Evolutionary conservation across 208 protist genomes (phyloP).

Genomic region (Leishmania gerbilli): DNA sequence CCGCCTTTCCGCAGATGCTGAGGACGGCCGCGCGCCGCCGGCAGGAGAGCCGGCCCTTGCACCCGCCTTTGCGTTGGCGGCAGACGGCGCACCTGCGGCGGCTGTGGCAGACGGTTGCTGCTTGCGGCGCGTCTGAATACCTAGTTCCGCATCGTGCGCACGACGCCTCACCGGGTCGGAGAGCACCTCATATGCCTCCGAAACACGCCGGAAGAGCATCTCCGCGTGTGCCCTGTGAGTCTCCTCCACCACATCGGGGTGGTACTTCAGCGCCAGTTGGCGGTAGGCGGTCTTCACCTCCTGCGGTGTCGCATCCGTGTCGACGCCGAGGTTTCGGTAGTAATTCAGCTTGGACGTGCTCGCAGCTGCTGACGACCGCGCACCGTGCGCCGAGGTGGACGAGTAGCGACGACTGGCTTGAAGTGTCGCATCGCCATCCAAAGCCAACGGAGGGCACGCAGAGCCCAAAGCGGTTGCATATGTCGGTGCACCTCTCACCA

Average conservation of each 20-base stretch:
- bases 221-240: slow-evolving; percentile 56
- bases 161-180: slow-evolving; percentile 89
- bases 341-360: slow-evolving; percentile 35
- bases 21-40: slow-evolving; percentile 3
- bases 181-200: slow-evolving; percentile 97
- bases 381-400: slow-evolving; percentile 15
- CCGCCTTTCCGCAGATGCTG: neutral
- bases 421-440: slow-evolving; percentile 3
- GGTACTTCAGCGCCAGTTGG: slow-evolving; percentile 73
- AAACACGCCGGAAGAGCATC: slow-evolving; percentile 84
- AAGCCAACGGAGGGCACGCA: neutral
- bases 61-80: neutral
- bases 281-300: slow-evolving; percentile 91
- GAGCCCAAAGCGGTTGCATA: neutral
- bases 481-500: neutral
- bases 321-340: slow-evolving; percentile 72
- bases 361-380: slow-evolving; percentile 14
- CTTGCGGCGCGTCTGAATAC: slow-evolving; percentile 41
- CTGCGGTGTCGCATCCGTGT: slow-evolving; percentile 61
- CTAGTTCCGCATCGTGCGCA: slow-evolving; percentile 92
- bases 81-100: neutral
- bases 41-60: neutral
- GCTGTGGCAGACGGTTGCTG: slow-evolving; percentile 12
- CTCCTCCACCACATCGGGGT: slow-evolving; percentile 83
- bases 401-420: slow-evolving; percentile 11